A percentile compares a stretch with the other conserved stretches of the same genome.
These are phyloP conservation scores for Rasamsonia emersonii DNA, from an alignment of 2,329 filamentous ascomycete species.

Conservation along the genomic window DNA sequence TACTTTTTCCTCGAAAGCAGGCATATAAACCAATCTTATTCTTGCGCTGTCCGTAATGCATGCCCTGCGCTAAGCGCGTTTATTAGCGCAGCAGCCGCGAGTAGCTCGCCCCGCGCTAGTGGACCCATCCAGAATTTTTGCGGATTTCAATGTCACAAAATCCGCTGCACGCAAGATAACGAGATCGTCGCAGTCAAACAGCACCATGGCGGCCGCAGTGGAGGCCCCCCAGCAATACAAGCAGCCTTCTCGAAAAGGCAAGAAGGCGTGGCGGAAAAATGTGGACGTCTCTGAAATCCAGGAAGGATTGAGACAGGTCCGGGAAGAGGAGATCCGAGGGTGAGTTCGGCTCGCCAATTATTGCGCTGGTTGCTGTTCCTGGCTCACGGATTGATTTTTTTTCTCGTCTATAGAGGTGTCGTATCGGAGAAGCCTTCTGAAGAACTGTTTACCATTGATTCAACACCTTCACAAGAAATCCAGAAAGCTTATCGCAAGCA, in stretches of 20 bases:
- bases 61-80: too few relatives aligned
- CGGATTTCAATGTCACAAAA: conserved; percentile 13
- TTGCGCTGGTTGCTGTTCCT: too few relatives aligned
- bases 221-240: conserved; percentile 68
- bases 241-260: conserved; percentile 90
- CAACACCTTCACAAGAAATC: conserved; percentile 59
- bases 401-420: conserved; percentile 56
- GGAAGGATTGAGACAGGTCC: conserved; percentile 70
- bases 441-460: conserved; percentile 79
- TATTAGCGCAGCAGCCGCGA: too few relatives aligned
- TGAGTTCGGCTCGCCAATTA: too few relatives aligned
- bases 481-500: conserved; percentile 56
- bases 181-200: conserved; percentile 9
- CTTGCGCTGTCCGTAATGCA: too few relatives aligned
- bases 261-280: conserved; percentile 98
- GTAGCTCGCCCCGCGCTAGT: conserved; percentile 18
- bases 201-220: conserved; percentile 26
- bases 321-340: conserved; percentile 88
- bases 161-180: not conserved
- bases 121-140: conserved; percentile 23
- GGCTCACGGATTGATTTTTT: conserved; percentile 10
- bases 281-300: conserved; percentile 85
- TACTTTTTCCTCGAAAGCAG: too few relatives aligned
- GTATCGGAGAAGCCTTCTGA: conserved; percentile 73
- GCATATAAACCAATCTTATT: too few relatives aligned